Evolutionary conservation across 768 basidiomycete species (phyloP), one percentile per base, ranked within the genome.

Genomic region (Suillus variegatus): DNA sequence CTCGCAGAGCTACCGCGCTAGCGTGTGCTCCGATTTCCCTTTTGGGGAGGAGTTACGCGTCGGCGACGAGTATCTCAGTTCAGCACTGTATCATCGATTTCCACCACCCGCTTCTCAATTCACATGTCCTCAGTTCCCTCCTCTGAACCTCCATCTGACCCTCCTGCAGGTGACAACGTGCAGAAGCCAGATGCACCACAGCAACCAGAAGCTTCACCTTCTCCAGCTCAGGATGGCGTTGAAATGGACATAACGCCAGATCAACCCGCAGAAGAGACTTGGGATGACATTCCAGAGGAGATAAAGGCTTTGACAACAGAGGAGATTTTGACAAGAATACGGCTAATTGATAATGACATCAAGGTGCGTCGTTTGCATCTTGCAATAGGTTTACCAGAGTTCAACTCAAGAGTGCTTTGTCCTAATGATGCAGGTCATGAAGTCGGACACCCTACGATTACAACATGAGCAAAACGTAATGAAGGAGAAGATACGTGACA

Each of bases 401-500:
- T 60, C 4, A n/a, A 35, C 13, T 41, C 46, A 9, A 22, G 36
- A 22, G 8, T 56, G 14, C 20, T 28, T 32, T 3, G 61, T 35
- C 13, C 38, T 43, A 16, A 54, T n/a, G 35, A 36, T 71, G 18
- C 54, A 97, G 95, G 95, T 99, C 70, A 97, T 99, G 92, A 88
- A 93, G 71, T 97, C 95, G 70, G 97, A 99, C 80, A 94, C 91
- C 12, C 81, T 92, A 68, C 87, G 97, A 60, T 79, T 99, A 63
- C 89, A 93, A 72, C 97, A 99, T 75, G 97, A 99, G 77, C 93
- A 97, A 79, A 91, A 81, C 70, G 90, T 91, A 69, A 99, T 99
- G 97, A 92, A 94, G 75, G 96, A 98, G 83, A 97, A 97, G 85
- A 97, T 99, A 74, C 88, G 94, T 62, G 97, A 99, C 75, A 99